Evolutionary conservation across 2,329 filamentous ascomycete genomes (phyloP), one percentile per base, ranked within the genome.

Genomic region (Dactylellina leptospora): DNA sequence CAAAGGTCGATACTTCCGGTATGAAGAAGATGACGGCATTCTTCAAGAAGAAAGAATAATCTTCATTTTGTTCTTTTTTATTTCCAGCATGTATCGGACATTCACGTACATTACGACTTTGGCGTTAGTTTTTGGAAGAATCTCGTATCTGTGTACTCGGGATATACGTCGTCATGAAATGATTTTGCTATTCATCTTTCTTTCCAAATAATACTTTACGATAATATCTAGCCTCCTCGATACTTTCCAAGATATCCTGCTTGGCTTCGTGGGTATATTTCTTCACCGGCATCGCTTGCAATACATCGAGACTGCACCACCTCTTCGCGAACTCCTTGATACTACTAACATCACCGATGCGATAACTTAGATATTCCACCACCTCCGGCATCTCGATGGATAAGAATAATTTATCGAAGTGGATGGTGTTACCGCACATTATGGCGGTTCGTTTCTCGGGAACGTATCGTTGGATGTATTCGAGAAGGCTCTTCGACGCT

Each of bases 11-110:
- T 80, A 93, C 90, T 0, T 86, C 82, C 20, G 95, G 95, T 1
- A 99, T 99, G 95, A 95, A 90, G 85, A 99, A 97, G 83, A 86
- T 99, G 85, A 96, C 91, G 78, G 86, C 88, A 73, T 99, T 99
- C 81, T 99, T 99, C 80, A 87, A 87, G 71, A 96, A 93, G 81
- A 82, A 81, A 48, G 48, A 64, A 8, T 55, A 28, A 45, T 20
- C 5, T 23, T 18, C 18, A 4, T 40, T 40, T 40, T n/a, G 8
- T 1, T 40, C n/a, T n/a, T n/a, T n/a, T n/a, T n/a, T n/a, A n/a
- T n/a, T n/a, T n/a, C n/a, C n/a, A n/a, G n/a, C n/a, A n/a, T n/a
- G n/a, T n/a, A n/a, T 33, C 30, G 30, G 8, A 22, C 10, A 18
- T 44, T 44, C 18, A 2, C 16, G 6, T 45, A 22, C 9, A 45